phyloP scores from a whole-genome alignment of 805 yeast species.

The Torulaspora maleeae region DNA sequence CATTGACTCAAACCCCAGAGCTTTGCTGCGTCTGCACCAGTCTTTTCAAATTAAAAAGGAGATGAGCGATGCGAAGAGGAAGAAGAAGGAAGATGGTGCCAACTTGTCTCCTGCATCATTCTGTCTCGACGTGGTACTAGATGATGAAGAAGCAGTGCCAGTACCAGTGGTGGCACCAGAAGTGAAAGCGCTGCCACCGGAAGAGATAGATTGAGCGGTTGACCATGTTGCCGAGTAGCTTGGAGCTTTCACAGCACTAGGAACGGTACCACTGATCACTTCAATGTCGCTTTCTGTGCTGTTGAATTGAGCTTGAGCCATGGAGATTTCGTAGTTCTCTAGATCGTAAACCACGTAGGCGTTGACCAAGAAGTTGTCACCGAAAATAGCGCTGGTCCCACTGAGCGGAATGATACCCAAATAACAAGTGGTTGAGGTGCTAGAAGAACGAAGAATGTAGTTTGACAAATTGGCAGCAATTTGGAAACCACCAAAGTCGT shows the following conservation, averaged over 20 bases:
- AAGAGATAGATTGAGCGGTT: slow-evolving; percentile 19
- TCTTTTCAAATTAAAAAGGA: slow-evolving; percentile 5
- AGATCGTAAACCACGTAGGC: slow-evolving; percentile 64
- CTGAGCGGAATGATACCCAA: slow-evolving; percentile 39
- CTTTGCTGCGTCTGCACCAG: neutral
- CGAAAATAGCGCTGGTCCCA: slow-evolving; percentile 39
- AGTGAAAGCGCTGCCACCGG: slow-evolving; percentile 32
- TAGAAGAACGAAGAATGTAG: slow-evolving; percentile 26
- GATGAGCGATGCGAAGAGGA: slow-evolving; percentile 3
- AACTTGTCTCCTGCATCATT: slow-evolving; percentile 4
- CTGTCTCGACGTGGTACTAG: neutral
- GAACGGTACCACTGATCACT: slow-evolving; percentile 34
- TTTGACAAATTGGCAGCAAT: slow-evolving; percentile 47
- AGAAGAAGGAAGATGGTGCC: slow-evolving; percentile 6
- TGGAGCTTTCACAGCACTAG: slow-evolving; percentile 47
- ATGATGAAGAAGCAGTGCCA: neutral
- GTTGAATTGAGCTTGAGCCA: slow-evolving; percentile 45
- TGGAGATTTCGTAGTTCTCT: slow-evolving; percentile 50
- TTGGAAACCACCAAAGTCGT: slow-evolving; percentile 55
- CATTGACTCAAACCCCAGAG: neutral
- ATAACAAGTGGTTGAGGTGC: slow-evolving; percentile 37
- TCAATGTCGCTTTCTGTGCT: slow-evolving; percentile 21
- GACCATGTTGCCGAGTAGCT: slow-evolving; percentile 45
- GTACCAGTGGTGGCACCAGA: slow-evolving; percentile 5
- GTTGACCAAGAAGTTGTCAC: slow-evolving; percentile 53